phyloP scores from a whole-genome alignment of 2,329 filamentous ascomycete species.

The Sordariomycetes sp. region DNA sequence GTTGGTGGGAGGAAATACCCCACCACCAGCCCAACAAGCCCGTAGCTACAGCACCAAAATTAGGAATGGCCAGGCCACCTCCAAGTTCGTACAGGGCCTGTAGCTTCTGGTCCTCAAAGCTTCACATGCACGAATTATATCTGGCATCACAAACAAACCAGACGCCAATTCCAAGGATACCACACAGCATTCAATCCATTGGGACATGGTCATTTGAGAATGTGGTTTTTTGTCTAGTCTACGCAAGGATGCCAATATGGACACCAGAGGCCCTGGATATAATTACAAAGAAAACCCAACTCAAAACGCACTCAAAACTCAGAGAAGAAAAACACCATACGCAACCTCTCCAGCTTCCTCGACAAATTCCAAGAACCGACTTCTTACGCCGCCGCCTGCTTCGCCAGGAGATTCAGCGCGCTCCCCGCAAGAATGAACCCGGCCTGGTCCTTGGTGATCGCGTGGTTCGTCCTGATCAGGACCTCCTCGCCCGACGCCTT shows the following conservation, averaged over 20 bases:
- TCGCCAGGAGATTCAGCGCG: slow-evolving; percentile 81
- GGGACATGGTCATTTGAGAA: no score
- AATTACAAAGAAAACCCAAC: neutral
- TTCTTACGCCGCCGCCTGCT: slow-evolving; percentile 21
- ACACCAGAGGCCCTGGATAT: neutral
- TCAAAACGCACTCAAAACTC: neutral
- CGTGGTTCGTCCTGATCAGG: slow-evolving; percentile 71
- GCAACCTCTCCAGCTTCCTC: neutral
- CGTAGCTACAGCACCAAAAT: no score
- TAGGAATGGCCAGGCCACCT: no score
- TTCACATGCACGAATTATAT: no score
- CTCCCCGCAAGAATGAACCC: slow-evolving; percentile 88
- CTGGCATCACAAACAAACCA: no score
- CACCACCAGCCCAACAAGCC: no score
- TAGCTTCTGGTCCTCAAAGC: no score
- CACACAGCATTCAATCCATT: no score
- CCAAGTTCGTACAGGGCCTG: no score
- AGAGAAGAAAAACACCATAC: neutral
- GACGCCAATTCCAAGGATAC: no score
- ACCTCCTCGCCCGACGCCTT: slow-evolving; percentile 51
- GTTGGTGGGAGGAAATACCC: neutral
- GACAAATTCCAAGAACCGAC: neutral
- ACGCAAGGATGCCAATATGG: neutral
- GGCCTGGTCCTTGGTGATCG: slow-evolving; percentile 81
- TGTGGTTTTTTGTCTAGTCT: no score